A percentile compares a stretch with the other conserved stretches of the same genome.
These are phyloP conservation scores for Ceratocystis papillata DNA, from an alignment of 2,329 filamentous ascomycete genomes.

Conservation along the genomic window DNA sequence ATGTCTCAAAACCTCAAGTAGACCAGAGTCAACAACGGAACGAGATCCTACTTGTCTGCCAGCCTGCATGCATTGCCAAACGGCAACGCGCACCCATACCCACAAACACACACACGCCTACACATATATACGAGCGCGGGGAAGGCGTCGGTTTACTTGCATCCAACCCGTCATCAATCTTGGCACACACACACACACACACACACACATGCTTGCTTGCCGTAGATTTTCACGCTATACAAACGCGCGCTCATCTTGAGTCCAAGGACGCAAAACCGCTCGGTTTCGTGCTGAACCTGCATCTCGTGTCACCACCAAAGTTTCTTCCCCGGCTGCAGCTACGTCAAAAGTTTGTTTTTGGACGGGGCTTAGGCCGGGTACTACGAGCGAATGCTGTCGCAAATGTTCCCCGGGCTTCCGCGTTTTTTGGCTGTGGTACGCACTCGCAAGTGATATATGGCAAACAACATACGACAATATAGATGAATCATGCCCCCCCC, in stretches of 20 bases:
- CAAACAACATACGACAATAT: constrained; percentile 1
- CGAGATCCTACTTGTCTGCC: neutral
- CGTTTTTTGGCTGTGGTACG: neutral
- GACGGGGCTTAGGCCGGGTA: neutral
- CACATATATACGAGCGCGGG: neutral
- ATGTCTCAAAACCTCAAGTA: neutral
- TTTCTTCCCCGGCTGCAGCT: neutral
- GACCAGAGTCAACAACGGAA: neutral
- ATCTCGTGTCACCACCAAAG: neutral
- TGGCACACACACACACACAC: neutral
- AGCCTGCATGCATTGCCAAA: neutral
- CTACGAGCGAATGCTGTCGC: neutral
- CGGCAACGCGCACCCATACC: neutral
- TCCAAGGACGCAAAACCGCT: too few species aligned
- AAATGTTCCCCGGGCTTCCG: neutral
- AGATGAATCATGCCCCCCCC: neutral
- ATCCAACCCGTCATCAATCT: too few species aligned
- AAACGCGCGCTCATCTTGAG: too few species aligned
- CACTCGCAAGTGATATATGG: neutral
- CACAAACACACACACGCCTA: neutral
- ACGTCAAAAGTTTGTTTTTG: neutral
- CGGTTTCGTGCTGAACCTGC: neutral
- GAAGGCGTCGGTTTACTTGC: too few species aligned
- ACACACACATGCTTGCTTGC: neutral
- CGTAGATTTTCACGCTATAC: too few species aligned